These are phyloP conservation scores for Monosporascus cannonballus DNA, from an alignment of 2,329 filamentous ascomycete genomes.

Conservation along the genomic window DNA sequence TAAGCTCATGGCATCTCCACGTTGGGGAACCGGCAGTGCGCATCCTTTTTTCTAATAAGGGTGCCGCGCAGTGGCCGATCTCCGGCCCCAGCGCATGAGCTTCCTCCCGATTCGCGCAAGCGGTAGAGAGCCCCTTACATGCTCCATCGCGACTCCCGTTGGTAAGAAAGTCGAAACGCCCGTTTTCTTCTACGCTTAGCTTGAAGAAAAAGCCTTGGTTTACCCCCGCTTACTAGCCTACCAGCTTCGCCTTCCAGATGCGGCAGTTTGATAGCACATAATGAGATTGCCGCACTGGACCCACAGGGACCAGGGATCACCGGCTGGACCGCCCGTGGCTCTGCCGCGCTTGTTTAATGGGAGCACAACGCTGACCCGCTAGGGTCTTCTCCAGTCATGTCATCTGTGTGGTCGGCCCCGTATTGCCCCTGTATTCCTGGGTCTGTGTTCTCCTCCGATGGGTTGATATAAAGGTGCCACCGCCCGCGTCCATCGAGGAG, in stretches of 20 bases:
- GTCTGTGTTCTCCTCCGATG: not conserved
- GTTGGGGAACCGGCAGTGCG: too few species aligned
- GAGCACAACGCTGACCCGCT: too few species aligned
- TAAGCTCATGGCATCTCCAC: too few species aligned
- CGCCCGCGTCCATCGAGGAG: not conserved
- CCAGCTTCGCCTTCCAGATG: not conserved
- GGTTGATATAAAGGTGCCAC: not conserved
- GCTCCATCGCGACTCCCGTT: not conserved
- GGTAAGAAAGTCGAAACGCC: not conserved
- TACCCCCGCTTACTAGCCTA: too few species aligned
- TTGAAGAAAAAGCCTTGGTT: too few species aligned
- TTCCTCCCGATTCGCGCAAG: constrained; percentile 1
- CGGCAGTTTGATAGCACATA: not conserved
- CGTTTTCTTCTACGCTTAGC: not conserved
- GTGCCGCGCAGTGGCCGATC: not conserved
- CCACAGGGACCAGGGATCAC: not conserved
- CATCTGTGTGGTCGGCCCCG: not conserved
- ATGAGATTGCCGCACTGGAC: not conserved
- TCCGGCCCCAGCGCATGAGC: not conserved
- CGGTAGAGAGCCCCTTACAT: not conserved
- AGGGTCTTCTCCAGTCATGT: not conserved
- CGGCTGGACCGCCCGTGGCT: not conserved
- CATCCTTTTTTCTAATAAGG: not conserved
- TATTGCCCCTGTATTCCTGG: not conserved
- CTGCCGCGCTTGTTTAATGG: not conserved